Evolutionary conservation across 345 rosid genomes (phyloP).

Genomic region (Rhodamnia rubescens): DNA sequence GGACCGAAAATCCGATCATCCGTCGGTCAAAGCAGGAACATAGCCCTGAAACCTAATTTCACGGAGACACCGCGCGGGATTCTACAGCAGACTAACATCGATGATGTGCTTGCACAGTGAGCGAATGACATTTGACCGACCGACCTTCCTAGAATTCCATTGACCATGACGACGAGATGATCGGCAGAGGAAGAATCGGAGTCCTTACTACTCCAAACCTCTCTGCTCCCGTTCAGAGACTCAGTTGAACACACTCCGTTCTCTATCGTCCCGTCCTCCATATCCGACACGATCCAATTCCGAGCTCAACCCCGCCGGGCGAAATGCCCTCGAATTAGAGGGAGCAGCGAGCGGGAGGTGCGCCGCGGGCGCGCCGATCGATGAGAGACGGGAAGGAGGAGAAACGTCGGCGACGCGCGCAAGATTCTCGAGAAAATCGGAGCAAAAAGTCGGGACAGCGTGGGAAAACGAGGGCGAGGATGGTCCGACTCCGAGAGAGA

Average conservation of each 20-base stretch:
- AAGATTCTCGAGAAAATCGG: neutral
- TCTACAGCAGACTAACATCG: neutral
- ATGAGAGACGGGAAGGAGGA: neutral
- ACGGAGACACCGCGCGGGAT: neutral
- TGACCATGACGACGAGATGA: constrained; percentile 95
- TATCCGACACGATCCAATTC: neutral
- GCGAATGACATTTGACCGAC: neutral
- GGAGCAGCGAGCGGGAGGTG: neutral
- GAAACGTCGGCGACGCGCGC: neutral
- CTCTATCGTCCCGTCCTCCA: constrained; percentile 16
- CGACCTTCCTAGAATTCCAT: constrained; percentile 96
- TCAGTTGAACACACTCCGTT: constrained; percentile 59
- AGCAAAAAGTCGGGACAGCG: neutral
- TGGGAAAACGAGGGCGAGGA: neutral
- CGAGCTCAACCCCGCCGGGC: neutral
- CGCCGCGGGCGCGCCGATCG: neutral
- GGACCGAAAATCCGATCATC: neutral
- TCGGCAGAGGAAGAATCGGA: constrained; percentile 63
- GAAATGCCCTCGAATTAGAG: neutral
- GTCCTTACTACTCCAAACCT: constrained; percentile 57
- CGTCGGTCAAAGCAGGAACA: neutral
- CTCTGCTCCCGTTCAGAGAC: constrained; percentile 53
- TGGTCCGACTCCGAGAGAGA: neutral
- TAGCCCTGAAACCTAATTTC: neutral
- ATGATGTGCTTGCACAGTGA: neutral